Evolutionary conservation across 164 flowering plant genomes (phyloP).

Genomic region (Dillenia turbinata): DNA sequence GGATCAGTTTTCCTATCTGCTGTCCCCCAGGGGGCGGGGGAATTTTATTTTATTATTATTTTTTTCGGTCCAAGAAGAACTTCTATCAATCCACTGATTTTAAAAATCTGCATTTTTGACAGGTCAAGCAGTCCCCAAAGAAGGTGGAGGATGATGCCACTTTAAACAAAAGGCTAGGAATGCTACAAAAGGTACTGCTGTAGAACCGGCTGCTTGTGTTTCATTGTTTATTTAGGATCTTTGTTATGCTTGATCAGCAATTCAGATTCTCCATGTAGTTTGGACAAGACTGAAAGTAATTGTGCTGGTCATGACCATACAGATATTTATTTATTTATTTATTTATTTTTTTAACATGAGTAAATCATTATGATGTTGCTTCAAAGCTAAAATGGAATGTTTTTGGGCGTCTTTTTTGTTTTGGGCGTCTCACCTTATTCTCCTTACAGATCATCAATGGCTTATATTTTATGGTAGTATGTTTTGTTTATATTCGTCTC

Average conservation of each 20-base stretch:
- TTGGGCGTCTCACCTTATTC: too few relatives aligned
- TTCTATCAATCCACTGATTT: background rate
- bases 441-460: too few relatives aligned
- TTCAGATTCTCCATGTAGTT: background rate
- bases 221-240: background rate
- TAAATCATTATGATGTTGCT: background rate
- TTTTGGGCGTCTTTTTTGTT: background rate
- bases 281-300: background rate
- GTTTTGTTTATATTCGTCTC: background rate
- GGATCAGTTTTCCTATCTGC: background rate
- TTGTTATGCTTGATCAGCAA: background rate
- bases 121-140: slow-evolving; percentile 40
- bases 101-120: slow-evolving; percentile 2
- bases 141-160: slow-evolving; percentile 25
- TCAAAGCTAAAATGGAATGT: background rate
- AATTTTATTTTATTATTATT: background rate
- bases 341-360: background rate
- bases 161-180: slow-evolving; percentile 26
- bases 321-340: background rate
- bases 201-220: background rate
- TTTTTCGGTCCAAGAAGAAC: background rate
- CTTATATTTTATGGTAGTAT: too few relatives aligned
- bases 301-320: background rate
- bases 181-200: slow-evolving; percentile 48
- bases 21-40: background rate